A percentile compares a stretch with the other conserved stretches of the same genome.
These are phyloP conservation scores for Suillus placidus DNA, from an alignment of 768 basidiomycete genomes.

Conservation along the genomic window DNA sequence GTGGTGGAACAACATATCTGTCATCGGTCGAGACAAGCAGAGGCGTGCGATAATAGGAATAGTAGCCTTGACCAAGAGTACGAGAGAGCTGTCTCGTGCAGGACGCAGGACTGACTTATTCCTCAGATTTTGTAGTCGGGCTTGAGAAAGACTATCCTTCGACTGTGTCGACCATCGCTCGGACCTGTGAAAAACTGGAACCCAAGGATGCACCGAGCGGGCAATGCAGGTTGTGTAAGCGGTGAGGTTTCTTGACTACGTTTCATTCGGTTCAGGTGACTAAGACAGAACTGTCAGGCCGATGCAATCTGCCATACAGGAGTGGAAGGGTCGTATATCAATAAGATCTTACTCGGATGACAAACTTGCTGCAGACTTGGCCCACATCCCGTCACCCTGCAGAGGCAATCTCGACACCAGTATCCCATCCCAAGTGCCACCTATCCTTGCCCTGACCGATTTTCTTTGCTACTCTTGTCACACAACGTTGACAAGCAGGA, in stretches of 20 bases:
- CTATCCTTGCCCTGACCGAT: constrained; percentile 34
- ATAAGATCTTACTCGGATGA: constrained; percentile 52
- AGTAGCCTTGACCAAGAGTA: constrained; percentile 69
- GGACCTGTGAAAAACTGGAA: constrained; percentile 77
- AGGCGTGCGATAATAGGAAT: constrained; percentile 60
- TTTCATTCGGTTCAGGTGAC: not conserved
- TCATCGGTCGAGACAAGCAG: constrained; percentile 52
- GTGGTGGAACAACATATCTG: constrained; percentile 65
- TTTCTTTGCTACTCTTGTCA: constrained; percentile 67
- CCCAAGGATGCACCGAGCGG: constrained; percentile 58
- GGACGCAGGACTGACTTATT: constrained; percentile 1
- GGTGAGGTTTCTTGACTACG: constrained; percentile 41
- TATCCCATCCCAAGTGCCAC: not conserved
- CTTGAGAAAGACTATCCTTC: constrained; percentile 84
- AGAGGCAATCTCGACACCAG: not conserved
- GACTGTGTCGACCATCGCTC: constrained; percentile 81
- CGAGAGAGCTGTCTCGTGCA: constrained; percentile 4
- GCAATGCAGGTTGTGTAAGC: constrained; percentile 64
- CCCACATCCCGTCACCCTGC: constrained; percentile 11
- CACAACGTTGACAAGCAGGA: constrained; percentile 60
- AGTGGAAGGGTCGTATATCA: constrained; percentile 76
- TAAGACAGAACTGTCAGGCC: constrained; percentile 45
- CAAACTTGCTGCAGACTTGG: constrained; percentile 20
- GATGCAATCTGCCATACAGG: constrained; percentile 62
- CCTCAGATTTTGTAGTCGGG: constrained; percentile 74